Percentiles rank a stretch among this genome's conserved stretches.
phyloP scores from a whole-genome alignment of 805 yeast species.

The Zygosaccharomyces pseudorouxii region DNA sequence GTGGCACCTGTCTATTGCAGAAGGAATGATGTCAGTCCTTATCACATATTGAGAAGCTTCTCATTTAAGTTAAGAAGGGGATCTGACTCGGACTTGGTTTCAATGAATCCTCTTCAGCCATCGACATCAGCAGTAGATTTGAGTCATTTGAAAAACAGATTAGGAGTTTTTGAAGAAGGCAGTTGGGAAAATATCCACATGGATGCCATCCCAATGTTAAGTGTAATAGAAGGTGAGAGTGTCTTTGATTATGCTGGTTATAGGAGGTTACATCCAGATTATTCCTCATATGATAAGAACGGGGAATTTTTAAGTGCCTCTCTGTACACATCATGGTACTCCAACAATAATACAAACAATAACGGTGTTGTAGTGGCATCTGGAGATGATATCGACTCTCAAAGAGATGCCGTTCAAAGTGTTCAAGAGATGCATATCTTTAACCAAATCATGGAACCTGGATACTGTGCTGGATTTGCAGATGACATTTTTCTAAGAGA shows the following conservation, averaged over 20 bases:
- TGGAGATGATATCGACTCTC: background rate
- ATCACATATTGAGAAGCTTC: constrained; percentile 20
- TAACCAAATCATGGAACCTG: constrained; percentile 9
- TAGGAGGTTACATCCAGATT: constrained; percentile 27
- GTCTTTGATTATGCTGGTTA: constrained; percentile 34
- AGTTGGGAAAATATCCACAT: constrained; percentile 22
- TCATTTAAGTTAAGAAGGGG: constrained; percentile 23
- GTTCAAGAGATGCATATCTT: constrained; percentile 10
- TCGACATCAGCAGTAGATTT: background rate
- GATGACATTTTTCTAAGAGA: constrained; percentile 35
- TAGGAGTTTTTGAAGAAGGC: constrained; percentile 20
- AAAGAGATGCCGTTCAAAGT: background rate
- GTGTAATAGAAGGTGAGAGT: constrained; percentile 27
- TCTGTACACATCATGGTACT: constrained; percentile 29
- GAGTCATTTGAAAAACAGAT: constrained; percentile 5
- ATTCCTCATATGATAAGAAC: constrained; percentile 31
- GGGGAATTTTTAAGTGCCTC: constrained; percentile 35
- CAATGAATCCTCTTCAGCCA: background rate
- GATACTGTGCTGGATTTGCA: background rate
- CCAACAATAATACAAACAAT: background rate
- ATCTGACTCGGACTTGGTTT: background rate
- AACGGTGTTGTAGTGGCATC: background rate
- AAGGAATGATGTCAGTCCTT: constrained; percentile 13
- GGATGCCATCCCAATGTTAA: constrained; percentile 22
- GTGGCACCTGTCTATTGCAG: constrained; percentile 16